Conservation (phyloP, 2,329 filamentous ascomycete genomes). For the Sarocladium brachiariae region DNA sequence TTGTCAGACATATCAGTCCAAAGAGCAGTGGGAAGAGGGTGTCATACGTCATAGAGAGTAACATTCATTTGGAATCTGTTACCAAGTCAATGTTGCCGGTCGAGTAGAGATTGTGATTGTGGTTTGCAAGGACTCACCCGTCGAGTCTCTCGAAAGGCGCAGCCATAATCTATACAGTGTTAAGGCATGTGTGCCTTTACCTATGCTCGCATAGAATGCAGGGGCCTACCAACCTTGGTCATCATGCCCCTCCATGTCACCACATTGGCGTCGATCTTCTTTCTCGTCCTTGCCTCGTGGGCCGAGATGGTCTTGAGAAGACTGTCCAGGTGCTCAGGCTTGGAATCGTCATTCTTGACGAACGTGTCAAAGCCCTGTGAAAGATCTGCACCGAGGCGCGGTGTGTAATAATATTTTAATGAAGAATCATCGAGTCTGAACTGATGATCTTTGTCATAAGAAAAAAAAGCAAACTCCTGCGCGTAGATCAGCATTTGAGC, state of each 20-base stretch:
- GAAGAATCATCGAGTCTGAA: conserved; percentile 73
- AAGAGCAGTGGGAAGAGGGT: background rate
- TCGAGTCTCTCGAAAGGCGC: conserved; percentile 76
- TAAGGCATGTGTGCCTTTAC: conserved; percentile 1
- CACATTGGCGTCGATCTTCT: conserved; percentile 67
- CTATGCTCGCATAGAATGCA: background rate
- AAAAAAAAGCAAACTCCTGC: conserved; percentile 88
- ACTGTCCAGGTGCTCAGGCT: conserved; percentile 83
- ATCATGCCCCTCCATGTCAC: conserved; percentile 98
- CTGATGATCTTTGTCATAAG: conserved; percentile 77
- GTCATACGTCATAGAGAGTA: conserved; percentile 73
- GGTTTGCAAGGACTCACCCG: no score
- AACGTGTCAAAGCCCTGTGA: conserved; percentile 78
- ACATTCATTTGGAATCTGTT: conserved; percentile 91
- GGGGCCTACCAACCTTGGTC: conserved; percentile 63
- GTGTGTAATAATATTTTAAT: conserved; percentile 82
- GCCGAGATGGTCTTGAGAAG: conserved; percentile 69
- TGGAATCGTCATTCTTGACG: conserved; percentile 70
- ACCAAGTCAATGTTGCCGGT: no score
- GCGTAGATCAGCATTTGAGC: conserved; percentile 9
- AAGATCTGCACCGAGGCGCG: conserved; percentile 62
- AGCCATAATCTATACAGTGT: conserved; percentile 63
- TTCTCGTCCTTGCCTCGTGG: conserved; percentile 61
- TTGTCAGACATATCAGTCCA: background rate
- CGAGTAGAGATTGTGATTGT: no score